phyloP scores from a whole-genome alignment of 164 flowering plant species.

The Berberis thunbergii region DNA sequence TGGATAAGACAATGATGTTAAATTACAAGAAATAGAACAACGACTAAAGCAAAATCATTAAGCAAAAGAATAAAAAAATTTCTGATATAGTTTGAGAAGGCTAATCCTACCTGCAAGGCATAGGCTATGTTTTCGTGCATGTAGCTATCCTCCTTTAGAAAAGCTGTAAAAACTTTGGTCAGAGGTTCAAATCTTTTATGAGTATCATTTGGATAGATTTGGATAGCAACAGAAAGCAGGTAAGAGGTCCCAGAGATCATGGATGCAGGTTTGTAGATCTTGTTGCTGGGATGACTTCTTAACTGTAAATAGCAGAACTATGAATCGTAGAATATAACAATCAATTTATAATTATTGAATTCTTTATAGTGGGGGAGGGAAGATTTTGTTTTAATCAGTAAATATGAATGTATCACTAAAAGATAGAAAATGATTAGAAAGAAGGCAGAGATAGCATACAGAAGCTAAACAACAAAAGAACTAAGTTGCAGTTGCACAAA shows the following conservation, averaged over 20 bases:
- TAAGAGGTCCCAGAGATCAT: slow-evolving; percentile 55
- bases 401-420: too few relatives aligned
- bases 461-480: too few relatives aligned
- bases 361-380: too few relatives aligned
- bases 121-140: slow-evolving; percentile 47
- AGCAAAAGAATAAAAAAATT: not conserved
- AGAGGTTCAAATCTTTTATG: slow-evolving; percentile 34
- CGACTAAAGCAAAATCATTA: not conserved
- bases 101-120: slow-evolving; percentile 49
- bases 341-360: too few relatives aligned
- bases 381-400: too few relatives aligned
- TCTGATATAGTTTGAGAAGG: not conserved
- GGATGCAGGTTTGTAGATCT: slow-evolving; percentile 49
- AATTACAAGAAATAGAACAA: not conserved
- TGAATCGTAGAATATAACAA: not conserved
- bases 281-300: slow-evolving; percentile 33
- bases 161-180: slow-evolving; percentile 29
- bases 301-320: slow-evolving; percentile 30
- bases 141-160: slow-evolving; percentile 42
- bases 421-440: too few relatives aligned
- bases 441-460: too few relatives aligned
- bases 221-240: slow-evolving; percentile 76
- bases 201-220: slow-evolving; percentile 51
- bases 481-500: too few relatives aligned
- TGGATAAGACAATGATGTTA: slow-evolving; percentile 12